Conservation (phyloP, 805 yeast species). For the Debaryomyces hansenii region DNA sequence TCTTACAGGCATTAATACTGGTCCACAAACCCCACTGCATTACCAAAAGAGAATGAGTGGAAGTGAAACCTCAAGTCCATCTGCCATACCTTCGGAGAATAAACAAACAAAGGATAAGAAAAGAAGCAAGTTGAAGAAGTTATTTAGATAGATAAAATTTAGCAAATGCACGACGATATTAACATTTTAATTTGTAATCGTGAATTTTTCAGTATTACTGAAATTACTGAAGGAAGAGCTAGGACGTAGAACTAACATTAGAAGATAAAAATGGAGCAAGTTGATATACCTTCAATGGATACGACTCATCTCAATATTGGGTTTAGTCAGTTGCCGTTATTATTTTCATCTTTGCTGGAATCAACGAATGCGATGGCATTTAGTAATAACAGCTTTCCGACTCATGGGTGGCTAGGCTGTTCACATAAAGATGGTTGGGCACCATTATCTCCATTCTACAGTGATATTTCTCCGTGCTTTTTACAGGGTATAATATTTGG, state of each 20-base stretch:
- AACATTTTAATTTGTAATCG: background rate
- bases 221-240: background rate
- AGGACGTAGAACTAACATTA: no score
- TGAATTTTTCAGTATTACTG: background rate
- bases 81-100: slow-evolving; percentile 2
- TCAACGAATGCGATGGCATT: background rate
- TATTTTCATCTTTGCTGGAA: slow-evolving; percentile 4
- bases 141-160: slow-evolving; percentile 31
- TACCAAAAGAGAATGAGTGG: slow-evolving; percentile 21
- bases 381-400: background rate
- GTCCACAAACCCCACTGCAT: slow-evolving; percentile 19
- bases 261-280: slow-evolving; percentile 7
- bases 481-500: slow-evolving; percentile 52
- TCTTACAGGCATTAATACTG: background rate
- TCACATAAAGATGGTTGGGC: slow-evolving; percentile 44
- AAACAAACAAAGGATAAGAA: slow-evolving; percentile 34
- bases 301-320: slow-evolving; percentile 4
- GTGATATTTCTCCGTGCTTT: slow-evolving; percentile 63
- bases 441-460: slow-evolving; percentile 37
- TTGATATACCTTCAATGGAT: slow-evolving; percentile 6
- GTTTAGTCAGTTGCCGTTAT: slow-evolving; percentile 15
- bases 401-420: slow-evolving; percentile 12
- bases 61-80: background rate
- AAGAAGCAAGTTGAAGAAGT: slow-evolving; percentile 46
- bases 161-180: background rate